These are phyloP conservation scores for Castanea mollissima DNA, from an alignment of 306 rosid genomes.

Conservation along the genomic window DNA sequence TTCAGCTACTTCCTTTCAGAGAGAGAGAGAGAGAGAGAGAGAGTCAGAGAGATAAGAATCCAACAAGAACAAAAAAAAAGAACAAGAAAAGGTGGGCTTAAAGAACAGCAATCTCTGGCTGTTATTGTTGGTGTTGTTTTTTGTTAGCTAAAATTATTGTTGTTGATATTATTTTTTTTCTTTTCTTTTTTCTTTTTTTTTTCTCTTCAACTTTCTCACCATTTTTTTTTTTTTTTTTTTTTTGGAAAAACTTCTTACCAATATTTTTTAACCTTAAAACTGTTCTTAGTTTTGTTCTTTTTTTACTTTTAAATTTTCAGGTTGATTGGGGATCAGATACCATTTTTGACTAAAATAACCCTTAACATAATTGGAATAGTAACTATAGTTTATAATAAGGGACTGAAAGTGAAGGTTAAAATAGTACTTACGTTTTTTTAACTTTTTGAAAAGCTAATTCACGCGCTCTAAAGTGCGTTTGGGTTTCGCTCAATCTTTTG, in stretches of 20 bases:
- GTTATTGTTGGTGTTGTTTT: slow-evolving; percentile 34
- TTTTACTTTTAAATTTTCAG: neutral
- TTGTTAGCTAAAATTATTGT: slow-evolving; percentile 15
- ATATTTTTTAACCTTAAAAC: slow-evolving; percentile 27
- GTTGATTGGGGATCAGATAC: neutral
- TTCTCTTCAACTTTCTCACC: slow-evolving; percentile 9
- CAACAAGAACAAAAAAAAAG: slow-evolving; percentile 1
- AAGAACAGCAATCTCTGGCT: slow-evolving; percentile 59
- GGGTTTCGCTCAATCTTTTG: neutral
- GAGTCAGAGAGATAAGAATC: slow-evolving; percentile 22
- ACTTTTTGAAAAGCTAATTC: neutral
- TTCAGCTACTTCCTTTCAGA: slow-evolving; percentile 31
- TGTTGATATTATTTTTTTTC: slow-evolving; percentile 9
- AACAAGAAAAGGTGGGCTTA: slow-evolving; percentile 28
- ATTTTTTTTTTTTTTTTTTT: slow-evolving; percentile 1
- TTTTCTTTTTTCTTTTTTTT: neutral
- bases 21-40: neutral
- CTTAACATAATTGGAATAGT: neutral
- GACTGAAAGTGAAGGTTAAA: neutral
- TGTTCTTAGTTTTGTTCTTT: neutral
- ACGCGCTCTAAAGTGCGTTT: slow-evolving; percentile 14
- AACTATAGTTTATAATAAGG: too few species aligned
- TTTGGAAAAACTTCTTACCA: slow-evolving; percentile 8
- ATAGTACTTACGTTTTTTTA: neutral
- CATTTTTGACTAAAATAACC: slow-evolving; percentile 21